A percentile compares a stretch with the other conserved stretches of the same genome.
These are phyloP conservation scores for Miscanthus lutarioriparius DNA, from an alignment of 176 grass and related monocot species.

Conservation along the genomic window DNA sequence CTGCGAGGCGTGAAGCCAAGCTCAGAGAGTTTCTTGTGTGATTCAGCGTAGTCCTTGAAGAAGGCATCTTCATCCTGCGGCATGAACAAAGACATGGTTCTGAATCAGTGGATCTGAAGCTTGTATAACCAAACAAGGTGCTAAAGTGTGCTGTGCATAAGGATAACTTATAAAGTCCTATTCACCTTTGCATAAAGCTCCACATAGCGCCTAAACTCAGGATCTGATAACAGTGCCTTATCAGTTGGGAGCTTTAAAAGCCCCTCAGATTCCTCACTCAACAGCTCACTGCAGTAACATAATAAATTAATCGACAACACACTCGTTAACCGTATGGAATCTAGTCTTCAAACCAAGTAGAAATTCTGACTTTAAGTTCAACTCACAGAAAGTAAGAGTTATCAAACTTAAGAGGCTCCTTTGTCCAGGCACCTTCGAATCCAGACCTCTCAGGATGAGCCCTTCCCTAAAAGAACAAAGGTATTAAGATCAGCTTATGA, in stretches of 20 bases:
- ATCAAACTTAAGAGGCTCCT: slow-evolving; percentile 90
- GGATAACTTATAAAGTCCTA: neutral
- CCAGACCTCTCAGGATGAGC: slow-evolving; percentile 90
- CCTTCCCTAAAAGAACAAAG: slow-evolving; percentile 59
- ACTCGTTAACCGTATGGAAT: slow-evolving; percentile 2
- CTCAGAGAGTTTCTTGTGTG: slow-evolving; percentile 95
- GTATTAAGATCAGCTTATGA: neutral
- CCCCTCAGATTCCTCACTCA: slow-evolving; percentile 69
- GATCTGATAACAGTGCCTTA: slow-evolving; percentile 69
- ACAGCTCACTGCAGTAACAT: slow-evolving; percentile 60
- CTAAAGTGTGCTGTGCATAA: neutral
- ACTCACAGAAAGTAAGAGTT: slow-evolving; percentile 95
- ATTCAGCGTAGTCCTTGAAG: slow-evolving; percentile 89
- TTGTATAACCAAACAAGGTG: neutral
- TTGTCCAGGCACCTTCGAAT: slow-evolving; percentile 86
- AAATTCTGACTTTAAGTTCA: slow-evolving; percentile 16
- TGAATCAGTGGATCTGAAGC: slow-evolving; percentile 22
- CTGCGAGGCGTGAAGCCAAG: slow-evolving; percentile 61
- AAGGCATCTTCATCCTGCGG: slow-evolving; percentile 84
- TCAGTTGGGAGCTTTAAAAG: slow-evolving; percentile 92
- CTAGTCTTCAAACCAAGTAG: neutral
- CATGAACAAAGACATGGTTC: slow-evolving; percentile 1
- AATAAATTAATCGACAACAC: neutral
- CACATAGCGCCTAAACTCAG: slow-evolving; percentile 81
- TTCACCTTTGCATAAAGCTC: slow-evolving; percentile 89